Base-by-base conservation (phyloP, 164 flowering plant species). In the Brasenia schreberi region DNA sequence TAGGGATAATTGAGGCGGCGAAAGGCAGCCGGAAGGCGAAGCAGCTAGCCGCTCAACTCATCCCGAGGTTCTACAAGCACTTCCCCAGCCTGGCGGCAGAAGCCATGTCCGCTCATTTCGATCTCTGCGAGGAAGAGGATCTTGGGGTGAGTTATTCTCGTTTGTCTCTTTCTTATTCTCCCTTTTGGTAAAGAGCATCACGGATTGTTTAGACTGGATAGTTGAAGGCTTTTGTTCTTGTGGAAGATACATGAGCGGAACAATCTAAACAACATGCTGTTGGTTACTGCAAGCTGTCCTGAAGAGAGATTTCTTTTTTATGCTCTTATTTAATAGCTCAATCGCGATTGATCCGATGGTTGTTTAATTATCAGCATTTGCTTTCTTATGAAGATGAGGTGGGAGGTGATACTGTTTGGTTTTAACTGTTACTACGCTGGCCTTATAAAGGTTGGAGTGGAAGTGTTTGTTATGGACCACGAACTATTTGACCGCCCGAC, bases 1-100 rank as follows among this genome's bases (percentile, higher is more conserved):
- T 83, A 76, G 93, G 88, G 17, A 89, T 91, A 18, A 85, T 94
- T 1, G 78, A 69, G 42, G 90, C 91, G 5, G 87, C 98, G 5
- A 84, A 76, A 61, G 85, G 91, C 43, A 85, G 89, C 68, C 73
- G 77, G 19, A 94, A 89, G 78, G 91, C 97, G 6, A 91, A 83
- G 78, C 96, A 91, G 62, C 78, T 94, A 73, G 92, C 96, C 0
- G 97, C 97, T 0, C 98, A 91, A 82, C 83, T 94, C 2, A 91
- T 94, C 59, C 98, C 98, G 0, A 84, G 93, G 74, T 94, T 86
- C 77, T 89, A 87, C 76, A 91, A 91, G 84, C 82, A 75, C 81
- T 91, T 94, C 78, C 98, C 97, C 6, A 72, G 66, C 67, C 83
- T 86, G 2, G 71, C 81, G 0, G 74, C 19, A 58, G 72, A 72